Percentiles rank a stretch among this genome's conserved stretches.
These are phyloP conservation scores for Sugiyamaella pinicola DNA, from an alignment of 1,139 yeast species.

Conservation along the genomic window DNA sequence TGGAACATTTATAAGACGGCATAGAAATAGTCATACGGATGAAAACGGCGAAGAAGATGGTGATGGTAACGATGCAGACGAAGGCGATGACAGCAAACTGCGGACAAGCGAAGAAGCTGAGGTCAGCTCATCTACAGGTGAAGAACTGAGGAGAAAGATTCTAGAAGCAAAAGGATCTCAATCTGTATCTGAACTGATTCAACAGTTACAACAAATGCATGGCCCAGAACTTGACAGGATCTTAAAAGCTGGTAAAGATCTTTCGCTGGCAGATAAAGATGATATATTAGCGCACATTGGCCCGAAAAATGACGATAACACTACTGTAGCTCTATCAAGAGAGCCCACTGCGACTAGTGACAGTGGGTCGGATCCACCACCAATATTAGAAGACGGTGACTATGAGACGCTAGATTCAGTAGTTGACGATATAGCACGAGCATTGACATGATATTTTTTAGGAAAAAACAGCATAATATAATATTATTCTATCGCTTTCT, in stretches of 20 bases:
- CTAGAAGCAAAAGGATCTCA: conserved; percentile 77
- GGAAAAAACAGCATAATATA: neutral
- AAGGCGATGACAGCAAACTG: neutral
- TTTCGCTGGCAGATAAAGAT: conserved; percentile 27
- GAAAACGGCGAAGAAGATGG: conserved; percentile 2
- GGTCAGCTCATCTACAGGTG: conserved; percentile 52
- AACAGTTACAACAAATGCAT: conserved; percentile 48
- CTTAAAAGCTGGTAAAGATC: conserved; percentile 19
- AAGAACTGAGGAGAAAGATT: conserved; percentile 74
- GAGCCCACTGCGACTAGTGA: neutral
- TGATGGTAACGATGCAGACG: conserved; percentile 7
- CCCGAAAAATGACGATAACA: neutral
- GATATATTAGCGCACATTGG: conserved; percentile 23
- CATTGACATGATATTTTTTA: conserved; percentile 15
- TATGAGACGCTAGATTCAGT: conserved; percentile 27
- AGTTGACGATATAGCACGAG: conserved; percentile 29
- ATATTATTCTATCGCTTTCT: neutral
- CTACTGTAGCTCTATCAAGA: neutral
- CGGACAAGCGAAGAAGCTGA: conserved; percentile 7
- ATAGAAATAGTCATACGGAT: conserved; percentile 12
- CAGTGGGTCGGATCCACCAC: conserved; percentile 3
- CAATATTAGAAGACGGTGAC: conserved; percentile 10
- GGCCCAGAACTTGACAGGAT: conserved; percentile 31
- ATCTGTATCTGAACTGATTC: conserved; percentile 69
- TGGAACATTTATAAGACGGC: conserved; percentile 48